Percentiles rank a stretch among this genome's conserved stretches.
phyloP scores from a whole-genome alignment of 2,329 filamentous ascomycete genomes.

The Hirsutella thompsonii region DNA sequence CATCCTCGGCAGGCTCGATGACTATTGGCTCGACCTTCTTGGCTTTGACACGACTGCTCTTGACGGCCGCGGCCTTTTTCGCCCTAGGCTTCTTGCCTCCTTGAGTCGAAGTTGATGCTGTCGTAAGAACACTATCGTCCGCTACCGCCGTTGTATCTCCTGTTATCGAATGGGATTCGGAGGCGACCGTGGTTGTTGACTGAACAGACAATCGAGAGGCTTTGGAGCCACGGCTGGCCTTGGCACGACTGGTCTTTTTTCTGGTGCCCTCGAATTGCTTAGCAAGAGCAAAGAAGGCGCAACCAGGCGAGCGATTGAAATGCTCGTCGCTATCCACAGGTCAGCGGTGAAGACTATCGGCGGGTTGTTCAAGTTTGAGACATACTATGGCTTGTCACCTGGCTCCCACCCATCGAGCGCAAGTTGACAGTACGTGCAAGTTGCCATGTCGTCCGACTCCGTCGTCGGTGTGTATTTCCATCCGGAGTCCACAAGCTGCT shows the following conservation, averaged over 20 bases:
- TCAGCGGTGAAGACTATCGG: conserved; percentile 9
- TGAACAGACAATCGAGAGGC: conserved; percentile 51
- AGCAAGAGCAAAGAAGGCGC: conserved; percentile 67
- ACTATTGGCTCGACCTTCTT: conserved; percentile 36
- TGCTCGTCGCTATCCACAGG: conserved; percentile 60
- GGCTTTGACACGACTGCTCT: conserved; percentile 22
- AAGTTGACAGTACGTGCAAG: conserved; percentile 80
- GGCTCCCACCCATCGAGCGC: conserved; percentile 92
- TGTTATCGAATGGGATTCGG: conserved; percentile 35
- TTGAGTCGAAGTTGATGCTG: conserved; percentile 43
- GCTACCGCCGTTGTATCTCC: conserved; percentile 33
- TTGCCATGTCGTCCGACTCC: conserved; percentile 79
- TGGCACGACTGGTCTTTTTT: conserved; percentile 44
- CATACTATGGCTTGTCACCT: conserved; percentile 75
- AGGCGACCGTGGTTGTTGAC: conserved; percentile 36
- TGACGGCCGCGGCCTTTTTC: conserved; percentile 40
- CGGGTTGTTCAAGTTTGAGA: conserved; percentile 4
- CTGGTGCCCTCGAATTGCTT: conserved; percentile 38
- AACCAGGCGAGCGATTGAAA: conserved; percentile 62
- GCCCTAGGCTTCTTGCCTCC: conserved; percentile 43
- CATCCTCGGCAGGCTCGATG: conserved; percentile 6
- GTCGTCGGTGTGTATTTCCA: conserved; percentile 85
- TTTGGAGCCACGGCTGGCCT: conserved; percentile 49
- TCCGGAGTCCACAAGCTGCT: conserved; percentile 76
- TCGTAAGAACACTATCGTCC: conserved; percentile 49